Percentiles rank a stretch among this genome's conserved stretches.
Conservation (phyloP, 139 green algal genomes). For the Penium margaritaceum region DNA sequence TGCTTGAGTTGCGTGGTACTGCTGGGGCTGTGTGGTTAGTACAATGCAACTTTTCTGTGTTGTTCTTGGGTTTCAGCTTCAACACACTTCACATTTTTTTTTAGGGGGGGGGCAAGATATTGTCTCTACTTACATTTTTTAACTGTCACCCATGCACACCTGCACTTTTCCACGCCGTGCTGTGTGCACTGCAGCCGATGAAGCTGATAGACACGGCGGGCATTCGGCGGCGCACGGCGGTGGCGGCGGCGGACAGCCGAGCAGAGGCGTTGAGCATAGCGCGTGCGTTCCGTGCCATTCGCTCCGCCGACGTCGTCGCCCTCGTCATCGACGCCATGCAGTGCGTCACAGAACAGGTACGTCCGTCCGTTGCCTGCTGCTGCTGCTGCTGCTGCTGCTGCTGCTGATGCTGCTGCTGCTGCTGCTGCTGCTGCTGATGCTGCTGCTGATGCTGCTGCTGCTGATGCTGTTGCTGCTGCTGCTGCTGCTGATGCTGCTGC, state of each 20-base stretch:
- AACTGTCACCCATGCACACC: background rate
- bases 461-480: too few species aligned
- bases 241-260: conserved; percentile 51
- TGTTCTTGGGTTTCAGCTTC: too few species aligned
- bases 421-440: too few species aligned
- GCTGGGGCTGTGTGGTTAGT: background rate
- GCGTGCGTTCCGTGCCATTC: conserved; percentile 70
- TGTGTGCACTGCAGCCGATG: conserved; percentile 47
- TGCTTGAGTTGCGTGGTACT: background rate
- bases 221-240: conserved; percentile 70
- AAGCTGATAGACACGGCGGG: conserved; percentile 92
- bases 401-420: too few species aligned
- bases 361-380: background rate
- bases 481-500: too few species aligned
- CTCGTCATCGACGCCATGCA: conserved; percentile 81
- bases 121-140: too few species aligned
- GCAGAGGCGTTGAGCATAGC: conserved; percentile 73
- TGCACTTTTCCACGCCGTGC: background rate
- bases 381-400: too few species aligned
- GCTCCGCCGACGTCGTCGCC: conserved; percentile 76
- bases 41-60: too few species aligned
- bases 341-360: conserved; percentile 64
- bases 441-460: too few species aligned
- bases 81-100: too few species aligned
- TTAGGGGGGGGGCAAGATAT: too few species aligned